phyloP scores from a whole-genome alignment of 495 filamentous ascomycete species.

The Tuber aestivum region DNA sequence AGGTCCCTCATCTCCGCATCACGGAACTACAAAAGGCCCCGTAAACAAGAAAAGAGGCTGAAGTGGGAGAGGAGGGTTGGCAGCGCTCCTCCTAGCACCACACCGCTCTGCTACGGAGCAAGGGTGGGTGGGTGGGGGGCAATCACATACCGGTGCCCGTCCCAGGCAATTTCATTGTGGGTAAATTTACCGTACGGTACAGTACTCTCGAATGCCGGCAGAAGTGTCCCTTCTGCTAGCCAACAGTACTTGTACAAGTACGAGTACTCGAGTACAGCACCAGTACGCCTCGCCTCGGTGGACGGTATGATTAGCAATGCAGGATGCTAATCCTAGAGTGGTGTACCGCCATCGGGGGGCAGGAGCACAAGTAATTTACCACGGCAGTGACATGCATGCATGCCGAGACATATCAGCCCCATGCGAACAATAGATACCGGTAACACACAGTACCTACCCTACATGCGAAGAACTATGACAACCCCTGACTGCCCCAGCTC shows the following conservation, averaged over 20 bases:
- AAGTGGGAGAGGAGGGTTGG: neutral
- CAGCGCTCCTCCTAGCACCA: neutral
- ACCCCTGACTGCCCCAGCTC: no score
- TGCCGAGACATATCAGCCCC: neutral
- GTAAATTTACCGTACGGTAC: no score
- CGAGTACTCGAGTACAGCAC: no score
- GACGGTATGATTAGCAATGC: neutral
- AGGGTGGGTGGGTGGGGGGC: neutral
- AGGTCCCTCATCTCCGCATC: neutral
- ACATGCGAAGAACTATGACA: neutral
- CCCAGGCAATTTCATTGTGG: neutral
- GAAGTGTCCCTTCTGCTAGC: neutral
- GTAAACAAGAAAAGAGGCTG: neutral
- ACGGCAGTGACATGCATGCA: no score
- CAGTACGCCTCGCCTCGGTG: no score
- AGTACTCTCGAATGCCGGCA: neutral
- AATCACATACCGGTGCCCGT: neutral
- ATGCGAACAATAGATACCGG: neutral
- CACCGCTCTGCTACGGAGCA: neutral
- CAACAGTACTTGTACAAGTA: neutral
- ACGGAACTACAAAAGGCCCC: neutral
- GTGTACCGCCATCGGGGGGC: no score
- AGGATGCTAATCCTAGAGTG: neutral
- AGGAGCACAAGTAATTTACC: no score
- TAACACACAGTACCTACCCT: neutral